Evolutionary conservation across 176 grass and related monocot species (phyloP), one percentile per base, ranked within the genome.

Genomic region (Cocos nucifera): DNA sequence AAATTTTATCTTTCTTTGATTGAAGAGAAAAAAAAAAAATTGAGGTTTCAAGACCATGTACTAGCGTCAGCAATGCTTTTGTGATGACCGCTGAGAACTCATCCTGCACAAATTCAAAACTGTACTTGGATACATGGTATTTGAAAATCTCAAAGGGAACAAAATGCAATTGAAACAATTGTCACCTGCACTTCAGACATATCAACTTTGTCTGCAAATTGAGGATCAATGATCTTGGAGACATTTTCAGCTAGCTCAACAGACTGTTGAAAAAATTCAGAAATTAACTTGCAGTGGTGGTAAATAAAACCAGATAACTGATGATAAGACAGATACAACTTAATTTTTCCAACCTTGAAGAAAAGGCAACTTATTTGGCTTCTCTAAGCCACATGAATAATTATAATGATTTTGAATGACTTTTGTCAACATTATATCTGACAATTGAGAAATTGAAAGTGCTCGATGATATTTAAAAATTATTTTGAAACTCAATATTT

Each of bases 201-300:
- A 70, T 98, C 88, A 74, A 98, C 88, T 70, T 98, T 98, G 71
- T 92, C 85, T 57, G 66, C 64, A 78, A 92, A 86, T 62, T 82
- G 88, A 70, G 88, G 72, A 62, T 81, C 89, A 52, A 98, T 98
- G 44, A 92, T 98, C 81, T 98, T 98, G 51, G 82, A 79, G 67
- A 98, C 84, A 75, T 92, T 98, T 58, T 98, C 88, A 78, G 93
- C 93, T 79, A 98, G 73, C 57, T 92, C 93, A 69, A 88, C 88
- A 30, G 87, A 92, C 93, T 92, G 70, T 63, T 58, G 70, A 64
- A 59, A 71, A 54, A 48, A 22, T 54, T 23, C 51, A 52, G 18
- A 77, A 63, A 44, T 35, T 48, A 61, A 49, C 56, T 30, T 63
- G 27, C 20, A 19, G 4, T 52, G 19, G 2, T 5, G 8, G 10